A percentile compares a stretch with the other conserved stretches of the same genome.
Evolutionary conservation across 345 rosid species (phyloP).

Genomic region (Ceriops decandra): DNA sequence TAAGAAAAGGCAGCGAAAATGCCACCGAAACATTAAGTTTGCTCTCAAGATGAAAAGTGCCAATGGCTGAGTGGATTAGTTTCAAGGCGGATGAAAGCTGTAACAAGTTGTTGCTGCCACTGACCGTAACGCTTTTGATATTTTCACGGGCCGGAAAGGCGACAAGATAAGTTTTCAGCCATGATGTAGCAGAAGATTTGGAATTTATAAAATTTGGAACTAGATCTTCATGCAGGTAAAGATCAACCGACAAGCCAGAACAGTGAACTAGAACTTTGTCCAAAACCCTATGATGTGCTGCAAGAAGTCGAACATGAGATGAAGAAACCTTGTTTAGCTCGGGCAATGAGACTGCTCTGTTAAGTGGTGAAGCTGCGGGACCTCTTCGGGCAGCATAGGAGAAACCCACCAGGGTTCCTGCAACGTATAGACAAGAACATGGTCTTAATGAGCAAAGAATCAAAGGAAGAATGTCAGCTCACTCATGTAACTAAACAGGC

Average conservation of each 20-base stretch:
- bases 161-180: conserved; percentile 31
- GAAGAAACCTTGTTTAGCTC: conserved; percentile 23
- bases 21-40: conserved; percentile 34
- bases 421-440: background rate
- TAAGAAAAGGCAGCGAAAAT: conserved; percentile 35
- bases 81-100: conserved; percentile 30
- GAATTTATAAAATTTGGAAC: conserved; percentile 24
- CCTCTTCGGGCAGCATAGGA: conserved; percentile 20
- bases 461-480: background rate
- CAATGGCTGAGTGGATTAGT: conserved; percentile 26
- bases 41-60: conserved; percentile 7
- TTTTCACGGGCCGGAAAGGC: conserved; percentile 21
- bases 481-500: too few species aligned
- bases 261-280: conserved; percentile 1
- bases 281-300: conserved; percentile 19
- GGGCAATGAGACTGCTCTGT: conserved; percentile 21
- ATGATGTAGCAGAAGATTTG: conserved; percentile 26
- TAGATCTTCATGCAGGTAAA: conserved; percentile 28
- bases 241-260: conserved; percentile 27
- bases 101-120: conserved; percentile 17
- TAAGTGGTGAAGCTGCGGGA: conserved; percentile 13
- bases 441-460: background rate
- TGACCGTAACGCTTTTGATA: conserved; percentile 34
- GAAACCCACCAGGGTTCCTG: conserved; percentile 35
- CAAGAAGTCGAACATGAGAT: conserved; percentile 17